Percentiles rank a stretch among this genome's conserved stretches.
Evolutionary conservation across 352 stramenopile species (phyloP).

Genomic region (Albugo laibachii): DNA sequence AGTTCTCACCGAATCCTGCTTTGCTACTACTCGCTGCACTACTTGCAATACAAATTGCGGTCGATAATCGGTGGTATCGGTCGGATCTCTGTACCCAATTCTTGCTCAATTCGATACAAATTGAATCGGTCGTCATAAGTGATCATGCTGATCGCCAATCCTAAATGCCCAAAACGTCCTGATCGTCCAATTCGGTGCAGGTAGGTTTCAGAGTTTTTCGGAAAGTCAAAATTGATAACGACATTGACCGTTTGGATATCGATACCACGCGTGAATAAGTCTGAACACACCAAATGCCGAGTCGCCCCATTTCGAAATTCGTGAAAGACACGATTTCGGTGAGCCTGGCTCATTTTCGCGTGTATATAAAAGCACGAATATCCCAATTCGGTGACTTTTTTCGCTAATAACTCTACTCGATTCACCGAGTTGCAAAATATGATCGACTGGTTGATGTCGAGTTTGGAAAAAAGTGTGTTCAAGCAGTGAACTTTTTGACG

Average conservation of each 20-base stretch:
- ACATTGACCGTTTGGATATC: slow-evolving; percentile 94
- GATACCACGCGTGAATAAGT: slow-evolving; percentile 91
- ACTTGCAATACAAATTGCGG: slow-evolving; percentile 95
- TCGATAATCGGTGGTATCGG: slow-evolving; percentile 97
- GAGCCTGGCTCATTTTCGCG: slow-evolving; percentile 89
- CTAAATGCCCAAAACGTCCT: slow-evolving; percentile 78
- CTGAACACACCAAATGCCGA: slow-evolving; percentile 90
- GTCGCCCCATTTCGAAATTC: slow-evolving; percentile 93
- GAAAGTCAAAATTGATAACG: slow-evolving; percentile 96
- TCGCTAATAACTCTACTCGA: slow-evolving; percentile 96
- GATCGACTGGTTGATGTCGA: slow-evolving; percentile 99
- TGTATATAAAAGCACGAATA: slow-evolving; percentile 91
- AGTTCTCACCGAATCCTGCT: background rate
- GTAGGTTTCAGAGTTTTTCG: slow-evolving; percentile 90
- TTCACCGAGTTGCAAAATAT: slow-evolving; percentile 99
- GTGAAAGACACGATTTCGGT: slow-evolving; percentile 84
- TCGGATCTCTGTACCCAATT: slow-evolving; percentile 98
- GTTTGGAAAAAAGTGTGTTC: slow-evolving; percentile 98
- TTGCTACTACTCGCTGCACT: slow-evolving; percentile 5
- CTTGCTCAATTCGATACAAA: slow-evolving; percentile 96
- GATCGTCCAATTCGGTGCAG: slow-evolving; percentile 95
- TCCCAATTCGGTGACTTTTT: slow-evolving; percentile 97
- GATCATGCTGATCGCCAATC: slow-evolving; percentile 99
- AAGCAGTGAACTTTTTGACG: slow-evolving; percentile 98
- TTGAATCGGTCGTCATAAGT: slow-evolving; percentile 98